A percentile compares a stretch with the other conserved stretches of the same genome.
phyloP scores from a whole-genome alignment of 2,329 filamentous ascomycete species.

The Ceratocystis eucalypticola region DNA sequence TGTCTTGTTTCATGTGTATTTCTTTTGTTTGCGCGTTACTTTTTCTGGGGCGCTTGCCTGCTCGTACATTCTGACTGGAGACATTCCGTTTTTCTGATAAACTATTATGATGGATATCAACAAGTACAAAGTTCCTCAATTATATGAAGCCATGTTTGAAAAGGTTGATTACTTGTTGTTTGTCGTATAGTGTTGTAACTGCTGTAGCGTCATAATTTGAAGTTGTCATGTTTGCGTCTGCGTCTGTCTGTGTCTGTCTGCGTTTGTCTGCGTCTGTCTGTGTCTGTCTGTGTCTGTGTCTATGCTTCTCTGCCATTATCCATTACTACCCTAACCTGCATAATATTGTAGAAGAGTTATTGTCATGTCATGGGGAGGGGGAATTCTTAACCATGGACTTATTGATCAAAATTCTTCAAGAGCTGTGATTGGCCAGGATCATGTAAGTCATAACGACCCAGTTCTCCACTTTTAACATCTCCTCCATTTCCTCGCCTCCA shows the following conservation, averaged over 20 bases:
- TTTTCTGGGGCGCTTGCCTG: background rate
- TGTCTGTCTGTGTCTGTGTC: background rate
- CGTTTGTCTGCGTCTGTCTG: background rate
- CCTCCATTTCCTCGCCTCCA: background rate
- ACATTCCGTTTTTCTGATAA: background rate
- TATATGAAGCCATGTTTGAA: background rate
- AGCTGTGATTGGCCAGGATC: background rate
- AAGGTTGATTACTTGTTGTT: too few species aligned
- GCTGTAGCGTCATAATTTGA: too few species aligned
- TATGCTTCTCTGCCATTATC: background rate
- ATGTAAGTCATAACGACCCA: background rate
- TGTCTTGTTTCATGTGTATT: background rate
- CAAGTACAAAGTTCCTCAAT: background rate
- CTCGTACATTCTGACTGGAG: background rate
- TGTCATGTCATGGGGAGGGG: too few species aligned
- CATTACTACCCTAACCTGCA: too few species aligned
- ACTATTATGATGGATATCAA: background rate
- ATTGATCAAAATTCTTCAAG: background rate
- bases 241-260: background rate
- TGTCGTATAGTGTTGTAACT: too few species aligned
- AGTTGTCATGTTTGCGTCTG: too few species aligned
- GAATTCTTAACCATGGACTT: background rate
- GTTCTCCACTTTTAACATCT: constrained; percentile 1
- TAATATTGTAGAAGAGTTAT: too few species aligned
- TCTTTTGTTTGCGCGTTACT: background rate